Evolutionary conservation across 2,329 filamentous ascomycete species (phyloP).

Genomic region (Trichoderma pleuroti): DNA sequence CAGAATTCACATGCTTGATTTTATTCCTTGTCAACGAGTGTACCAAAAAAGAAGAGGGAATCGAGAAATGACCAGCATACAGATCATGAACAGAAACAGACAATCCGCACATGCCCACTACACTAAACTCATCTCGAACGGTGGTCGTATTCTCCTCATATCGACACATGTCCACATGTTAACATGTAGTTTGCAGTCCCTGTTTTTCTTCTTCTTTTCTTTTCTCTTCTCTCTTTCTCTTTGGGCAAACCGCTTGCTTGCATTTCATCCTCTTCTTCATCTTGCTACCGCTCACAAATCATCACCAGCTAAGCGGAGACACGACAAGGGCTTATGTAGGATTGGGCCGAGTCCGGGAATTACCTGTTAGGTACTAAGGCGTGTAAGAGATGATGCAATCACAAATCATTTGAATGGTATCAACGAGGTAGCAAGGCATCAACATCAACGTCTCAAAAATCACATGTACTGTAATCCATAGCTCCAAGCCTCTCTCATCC

Average conservation of each 20-base stretch:
- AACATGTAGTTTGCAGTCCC: not conserved
- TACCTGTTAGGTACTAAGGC: not conserved
- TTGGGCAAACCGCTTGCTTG: not conserved
- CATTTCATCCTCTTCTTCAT: not conserved
- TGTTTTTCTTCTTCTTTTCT: not conserved
- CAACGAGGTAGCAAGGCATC: not conserved
- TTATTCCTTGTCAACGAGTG: accelerated
- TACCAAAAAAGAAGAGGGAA: too few species aligned
- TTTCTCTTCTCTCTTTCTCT: not conserved
- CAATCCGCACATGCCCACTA: not conserved
- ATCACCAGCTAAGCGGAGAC: not conserved
- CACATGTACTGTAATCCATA: not conserved
- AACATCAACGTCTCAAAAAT: not conserved
- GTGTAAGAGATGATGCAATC: not conserved
- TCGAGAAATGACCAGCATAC: too few species aligned
- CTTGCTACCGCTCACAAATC: not conserved
- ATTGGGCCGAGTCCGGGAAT: not conserved
- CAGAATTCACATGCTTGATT: not conserved
- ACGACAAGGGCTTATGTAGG: not conserved
- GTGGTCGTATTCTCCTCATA: not conserved
- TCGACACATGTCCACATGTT: not conserved
- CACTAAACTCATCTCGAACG: not conserved
- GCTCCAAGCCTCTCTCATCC: not conserved
- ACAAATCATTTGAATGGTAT: not conserved
- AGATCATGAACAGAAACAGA: not conserved